A percentile compares a stretch with the other conserved stretches of the same genome.
These are phyloP conservation scores for Singerocomus inundabilis DNA, from an alignment of 1,284 basidiomycete species.

Conservation along the genomic window DNA sequence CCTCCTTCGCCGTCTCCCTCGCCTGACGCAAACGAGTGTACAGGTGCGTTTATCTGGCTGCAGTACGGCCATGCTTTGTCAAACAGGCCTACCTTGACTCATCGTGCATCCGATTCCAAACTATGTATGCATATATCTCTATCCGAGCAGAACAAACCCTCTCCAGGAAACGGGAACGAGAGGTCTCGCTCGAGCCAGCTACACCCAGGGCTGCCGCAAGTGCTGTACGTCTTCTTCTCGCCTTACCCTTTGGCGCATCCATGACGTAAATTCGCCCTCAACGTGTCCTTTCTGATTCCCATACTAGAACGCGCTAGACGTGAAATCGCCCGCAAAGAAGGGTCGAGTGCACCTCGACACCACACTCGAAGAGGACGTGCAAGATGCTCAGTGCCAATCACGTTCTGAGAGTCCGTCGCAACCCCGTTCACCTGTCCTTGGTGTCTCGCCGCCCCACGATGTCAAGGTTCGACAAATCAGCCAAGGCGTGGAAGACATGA, in stretches of 20 bases:
- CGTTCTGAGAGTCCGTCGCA: slow-evolving; percentile 43
- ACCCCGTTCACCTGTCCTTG: slow-evolving; percentile 41
- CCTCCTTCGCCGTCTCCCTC: slow-evolving; percentile 33
- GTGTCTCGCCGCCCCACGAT: slow-evolving; percentile 67
- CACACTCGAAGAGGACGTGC: slow-evolving; percentile 57
- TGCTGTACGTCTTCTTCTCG: slow-evolving; percentile 26
- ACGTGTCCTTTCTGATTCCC: slow-evolving; percentile 17
- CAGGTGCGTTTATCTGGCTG: slow-evolving; percentile 32
- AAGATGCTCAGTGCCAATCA: slow-evolving; percentile 30
- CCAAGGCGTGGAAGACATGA: slow-evolving; percentile 72
- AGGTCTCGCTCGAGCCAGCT: slow-evolving; percentile 68
- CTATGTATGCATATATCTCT: not conserved
- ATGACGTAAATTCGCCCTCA: slow-evolving; percentile 31
- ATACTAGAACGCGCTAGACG: slow-evolving; percentile 49
- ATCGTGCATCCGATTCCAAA: slow-evolving; percentile 24
- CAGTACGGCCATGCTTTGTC: slow-evolving; percentile 29
- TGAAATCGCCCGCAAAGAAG: slow-evolving; percentile 66
- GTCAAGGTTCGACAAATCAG: slow-evolving; percentile 73
- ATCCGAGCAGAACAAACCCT: slow-evolving; percentile 34
- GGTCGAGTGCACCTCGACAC: slow-evolving; percentile 60
- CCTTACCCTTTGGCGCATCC: slow-evolving; percentile 12
- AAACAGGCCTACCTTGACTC: slow-evolving; percentile 24
- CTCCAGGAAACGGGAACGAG: slow-evolving; percentile 64
- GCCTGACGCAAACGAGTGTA: slow-evolving; percentile 30
- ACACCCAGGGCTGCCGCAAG: slow-evolving; percentile 47